Conservation (phyloP, 139 green algal genomes). For the Chlorella sp. region DNA sequence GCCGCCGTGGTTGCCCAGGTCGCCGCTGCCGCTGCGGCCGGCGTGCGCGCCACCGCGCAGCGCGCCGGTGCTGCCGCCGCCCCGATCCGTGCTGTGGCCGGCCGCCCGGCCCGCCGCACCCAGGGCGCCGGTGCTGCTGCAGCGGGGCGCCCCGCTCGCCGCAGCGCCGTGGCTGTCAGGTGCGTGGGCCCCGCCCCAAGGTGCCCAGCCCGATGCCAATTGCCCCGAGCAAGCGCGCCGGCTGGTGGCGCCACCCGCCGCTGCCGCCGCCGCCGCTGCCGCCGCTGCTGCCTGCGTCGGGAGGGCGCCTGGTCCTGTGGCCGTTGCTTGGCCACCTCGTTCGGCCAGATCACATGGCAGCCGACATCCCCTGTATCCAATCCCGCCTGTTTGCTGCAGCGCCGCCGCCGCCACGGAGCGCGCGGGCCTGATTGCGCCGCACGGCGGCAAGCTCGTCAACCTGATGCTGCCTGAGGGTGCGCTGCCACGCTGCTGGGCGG, state of each 20-base stretch:
- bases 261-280: not conserved
- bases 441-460: conserved; percentile 83
- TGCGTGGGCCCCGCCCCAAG: not conserved
- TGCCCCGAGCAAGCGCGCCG: not conserved
- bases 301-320: too few relatives aligned
- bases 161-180: conserved; percentile 27
- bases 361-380: too few relatives aligned
- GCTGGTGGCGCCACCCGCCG: not conserved
- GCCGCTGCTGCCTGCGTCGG: not conserved
- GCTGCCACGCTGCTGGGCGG: too few relatives aligned
- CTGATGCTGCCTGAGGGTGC: conserved; percentile 67
- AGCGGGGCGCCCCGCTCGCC: not conserved
- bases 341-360: too few relatives aligned
- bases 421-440: conserved; percentile 72
- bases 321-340: too few relatives aligned
- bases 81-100: not conserved
- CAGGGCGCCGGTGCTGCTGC: not conserved
- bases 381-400: conserved; percentile 12
- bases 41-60: not conserved
- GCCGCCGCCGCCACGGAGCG: conserved; percentile 36
- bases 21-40: not conserved
- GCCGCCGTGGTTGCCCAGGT: too few relatives aligned
- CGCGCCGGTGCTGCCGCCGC: not conserved
- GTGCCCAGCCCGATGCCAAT: not conserved
- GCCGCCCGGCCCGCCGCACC: not conserved